Percentiles rank a stretch among this genome's conserved stretches.
Evolutionary conservation across 192 early-diverging fungal genomes (phyloP).

Genomic region (Gaertneriomyces semiglobifer): DNA sequence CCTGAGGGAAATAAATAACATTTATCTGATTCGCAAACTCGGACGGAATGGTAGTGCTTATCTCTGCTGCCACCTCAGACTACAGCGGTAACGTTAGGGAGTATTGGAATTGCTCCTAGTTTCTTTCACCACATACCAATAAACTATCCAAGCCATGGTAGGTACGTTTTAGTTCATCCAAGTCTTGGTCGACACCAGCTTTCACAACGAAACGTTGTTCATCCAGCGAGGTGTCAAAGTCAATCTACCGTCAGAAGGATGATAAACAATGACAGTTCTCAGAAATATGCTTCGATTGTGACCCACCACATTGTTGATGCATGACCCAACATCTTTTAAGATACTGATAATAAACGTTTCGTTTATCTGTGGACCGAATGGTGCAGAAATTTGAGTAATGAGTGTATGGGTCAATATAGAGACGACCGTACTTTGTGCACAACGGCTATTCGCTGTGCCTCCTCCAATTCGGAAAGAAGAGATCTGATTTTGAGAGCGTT

Average conservation of each 20-base stretch:
- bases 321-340: slow-evolving; percentile 50
- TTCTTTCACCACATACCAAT: slow-evolving; percentile 42
- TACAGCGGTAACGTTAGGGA: slow-evolving; percentile 1
- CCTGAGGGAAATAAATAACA: slow-evolving; percentile 76
- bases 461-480: slow-evolving; percentile 14
- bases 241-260: slow-evolving; percentile 45
- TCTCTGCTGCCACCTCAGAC: slow-evolving; percentile 56
- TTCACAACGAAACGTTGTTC: slow-evolving; percentile 63
- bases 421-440: slow-evolving; percentile 18
- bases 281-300: neutral
- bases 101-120: neutral
- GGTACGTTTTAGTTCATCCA: slow-evolving; percentile 65
- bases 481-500: slow-evolving; percentile 52
- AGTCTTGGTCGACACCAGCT: slow-evolving; percentile 48
- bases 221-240: slow-evolving; percentile 64
- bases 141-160: slow-evolving; percentile 67
- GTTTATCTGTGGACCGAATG: slow-evolving; percentile 28
- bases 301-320: slow-evolving; percentile 58
- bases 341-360: slow-evolving; percentile 31
- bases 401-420: neutral
- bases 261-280: neutral
- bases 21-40: slow-evolving; percentile 54
- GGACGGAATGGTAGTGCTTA: slow-evolving; percentile 50
- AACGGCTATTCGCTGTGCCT: slow-evolving; percentile 4
- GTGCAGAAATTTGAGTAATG: neutral